phyloP scores from a whole-genome alignment of 78 protist genomes.

The Pelomyxa schiedti region DNA sequence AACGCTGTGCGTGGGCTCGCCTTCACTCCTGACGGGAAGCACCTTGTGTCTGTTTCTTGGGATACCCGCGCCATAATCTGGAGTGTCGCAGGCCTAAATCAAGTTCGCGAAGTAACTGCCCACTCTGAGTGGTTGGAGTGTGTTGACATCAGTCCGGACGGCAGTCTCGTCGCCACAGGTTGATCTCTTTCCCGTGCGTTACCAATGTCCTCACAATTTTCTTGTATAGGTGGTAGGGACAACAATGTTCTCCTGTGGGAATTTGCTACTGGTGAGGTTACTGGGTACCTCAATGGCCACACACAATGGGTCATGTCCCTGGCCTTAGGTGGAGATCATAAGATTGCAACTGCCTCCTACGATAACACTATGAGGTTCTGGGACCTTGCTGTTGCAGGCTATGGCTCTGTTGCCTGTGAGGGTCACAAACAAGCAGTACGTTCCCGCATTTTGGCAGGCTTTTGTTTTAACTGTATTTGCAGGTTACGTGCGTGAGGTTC shows the following conservation, averaged over 20 bases:
- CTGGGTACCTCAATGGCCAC: too few relatives aligned
- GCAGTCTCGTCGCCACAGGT: constrained; percentile 23
- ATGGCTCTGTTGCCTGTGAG: not conserved
- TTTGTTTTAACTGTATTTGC: too few relatives aligned
- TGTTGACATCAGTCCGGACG: constrained; percentile 28
- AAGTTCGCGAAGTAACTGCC: constrained; percentile 15
- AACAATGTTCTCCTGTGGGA: too few relatives aligned
- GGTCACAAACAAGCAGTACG: not conserved
- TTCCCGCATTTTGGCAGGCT: too few relatives aligned
- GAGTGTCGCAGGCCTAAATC: not conserved
- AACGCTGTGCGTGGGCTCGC: too few relatives aligned
- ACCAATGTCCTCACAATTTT: too few relatives aligned
- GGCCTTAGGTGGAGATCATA: not conserved
- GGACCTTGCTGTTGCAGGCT: not conserved
- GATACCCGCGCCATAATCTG: constrained; percentile 7
- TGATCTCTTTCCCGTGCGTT: too few relatives aligned
- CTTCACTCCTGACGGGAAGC: constrained; percentile 39
- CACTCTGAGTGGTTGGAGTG: constrained; percentile 32
- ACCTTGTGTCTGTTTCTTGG: constrained; percentile 11
- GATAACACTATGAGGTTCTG: constrained; percentile 45
- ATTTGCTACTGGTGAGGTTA: too few relatives aligned
- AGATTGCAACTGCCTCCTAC: constrained; percentile 4
- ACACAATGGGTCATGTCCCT: too few relatives aligned
- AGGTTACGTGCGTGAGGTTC: not conserved
- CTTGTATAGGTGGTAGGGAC: too few relatives aligned